Evolutionary conservation across 2,329 filamentous ascomycete genomes (phyloP), one percentile per base, ranked within the genome.

Genomic region (Ascochyta fabae): DNA sequence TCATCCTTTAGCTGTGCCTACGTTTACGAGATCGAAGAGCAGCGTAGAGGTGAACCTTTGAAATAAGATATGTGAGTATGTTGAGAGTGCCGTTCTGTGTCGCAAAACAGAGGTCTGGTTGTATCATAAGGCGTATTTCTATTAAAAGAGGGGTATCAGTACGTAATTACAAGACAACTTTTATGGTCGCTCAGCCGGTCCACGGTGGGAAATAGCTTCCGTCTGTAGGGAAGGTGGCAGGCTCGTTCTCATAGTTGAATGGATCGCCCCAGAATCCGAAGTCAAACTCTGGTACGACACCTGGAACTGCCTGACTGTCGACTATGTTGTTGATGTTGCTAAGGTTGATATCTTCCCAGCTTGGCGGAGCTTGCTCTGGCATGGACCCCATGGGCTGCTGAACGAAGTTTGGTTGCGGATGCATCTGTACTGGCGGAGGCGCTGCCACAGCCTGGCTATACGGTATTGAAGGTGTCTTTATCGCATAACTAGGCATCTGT

Each of bases 211-310:
- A 66, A 24, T 65, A 68, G 40, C 51, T 62, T 7, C 56, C 63
- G 24, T 65, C 61, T 19, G 60, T 55, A 1, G 60, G 62, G 36
- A 67, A 62, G 4, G 63, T 59, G 31, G 46, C 56, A 31, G 65
- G 62, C 38, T 74, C 71, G 26, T 64, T 71, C 26, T 66, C 65
- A 31, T 74, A 72, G 35, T 70, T 72, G 49, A 75, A 70, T 1
- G 73, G 72, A 48, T 75, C 73, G 22, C 73, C 73, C 73, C 73
- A 75, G 46, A 74, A 75, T 4, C 73, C 74, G 53, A 73, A 76
- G 43, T 76, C 73, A 40, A 75, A 73, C 26, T 75, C 72, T 6
- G 71, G 69, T 29, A 74, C 51, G 15, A 72, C 54, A 3, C 67
- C 67, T n/a, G 63, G 62, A 8, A 60, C 60, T 9, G 60, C 55